These are phyloP conservation scores for Obba rivulosa DNA, from an alignment of 768 basidiomycete genomes.

Conservation along the genomic window DNA sequence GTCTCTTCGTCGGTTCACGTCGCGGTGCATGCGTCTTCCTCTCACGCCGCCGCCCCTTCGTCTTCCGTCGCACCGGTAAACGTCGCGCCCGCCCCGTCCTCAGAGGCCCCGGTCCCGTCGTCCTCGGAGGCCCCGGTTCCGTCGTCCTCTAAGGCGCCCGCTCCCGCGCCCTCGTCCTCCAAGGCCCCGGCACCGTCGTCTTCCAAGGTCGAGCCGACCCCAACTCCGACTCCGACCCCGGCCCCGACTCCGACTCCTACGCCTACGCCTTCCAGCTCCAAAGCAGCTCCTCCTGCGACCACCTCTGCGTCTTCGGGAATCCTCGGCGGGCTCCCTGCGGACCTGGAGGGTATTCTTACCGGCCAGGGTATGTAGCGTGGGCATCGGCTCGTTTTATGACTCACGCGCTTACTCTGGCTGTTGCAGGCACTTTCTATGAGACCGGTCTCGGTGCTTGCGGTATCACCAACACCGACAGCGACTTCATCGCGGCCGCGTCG, in stretches of 20 bases:
- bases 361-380: constrained; percentile 20
- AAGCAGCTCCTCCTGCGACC: constrained; percentile 15
- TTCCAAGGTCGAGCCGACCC: constrained; percentile 3
- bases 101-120: neutral
- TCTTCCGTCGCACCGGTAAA: neutral
- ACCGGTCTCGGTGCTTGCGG: constrained; percentile 66
- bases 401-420: constrained; percentile 13
- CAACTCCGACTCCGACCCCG: neutral
- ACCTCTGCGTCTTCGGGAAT: constrained; percentile 7
- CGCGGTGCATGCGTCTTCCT: neutral
- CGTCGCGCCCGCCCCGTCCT: neutral
- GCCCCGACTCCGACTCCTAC: constrained; percentile 2
- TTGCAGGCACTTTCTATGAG: constrained; percentile 46
- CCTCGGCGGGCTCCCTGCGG: neutral
- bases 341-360: constrained; percentile 11
- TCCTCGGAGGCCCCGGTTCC: neutral
- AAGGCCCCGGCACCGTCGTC: constrained; percentile 4
- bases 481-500: constrained; percentile 58
- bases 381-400: neutral
- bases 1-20: neutral
- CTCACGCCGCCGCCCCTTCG: neutral
- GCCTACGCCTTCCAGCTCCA: constrained; percentile 3
- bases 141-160: constrained; percentile 1
- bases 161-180: constrained; percentile 1
- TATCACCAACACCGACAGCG: constrained; percentile 42